Evolutionary conservation across 2,329 filamentous ascomycete species (phyloP), one percentile per base, ranked within the genome.

Genomic region (Phaeoacremonium minimum): DNA sequence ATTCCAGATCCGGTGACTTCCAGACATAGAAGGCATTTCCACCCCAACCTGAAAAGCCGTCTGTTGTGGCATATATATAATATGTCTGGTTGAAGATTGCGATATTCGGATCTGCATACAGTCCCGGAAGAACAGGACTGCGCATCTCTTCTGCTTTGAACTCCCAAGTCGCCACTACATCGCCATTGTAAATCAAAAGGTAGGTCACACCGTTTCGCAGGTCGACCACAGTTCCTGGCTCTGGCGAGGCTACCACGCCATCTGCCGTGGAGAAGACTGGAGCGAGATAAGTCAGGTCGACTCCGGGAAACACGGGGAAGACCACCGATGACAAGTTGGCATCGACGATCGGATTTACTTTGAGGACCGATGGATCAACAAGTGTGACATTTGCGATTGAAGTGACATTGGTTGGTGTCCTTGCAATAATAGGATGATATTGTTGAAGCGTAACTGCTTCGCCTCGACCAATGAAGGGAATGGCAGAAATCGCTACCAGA

Each of bases 41-140:
- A 0, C 64, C 57, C 68, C 69, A 72, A 19, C 60, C 57, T 2
- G 56, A 35, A 32, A 58, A 61, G 11, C 68, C 67, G 33, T 72
- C 69, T 0, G 65, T 67, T 1, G 68, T 73, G 2, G 58, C 56
- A 39, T 68, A 71, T 30, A 72, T 61, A 49, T 71, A 72, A 42
- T 67, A 72, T 5, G 57, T 61, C 14, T 61, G 51, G 35, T 58
- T 53, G 37, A 66, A 67, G 13, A 65, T 54, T 14, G 54, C 64
- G 16, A 71, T 66, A 46, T 72, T 71, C 12, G 69, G 69, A 31
- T 71, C 68, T 0, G 67, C 68, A 37, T 61, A 65, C 17, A 57
- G 55, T 7, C 64, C 64, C 0, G 55, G 43, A 1, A 68, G 41
- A 3, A 63, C 57, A 2, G 63, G 63, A 18, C 60, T 63, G 5